phyloP scores from a whole-genome alignment of 2,329 filamentous ascomycete genomes.

The Pestalotiopsis sp. region DNA sequence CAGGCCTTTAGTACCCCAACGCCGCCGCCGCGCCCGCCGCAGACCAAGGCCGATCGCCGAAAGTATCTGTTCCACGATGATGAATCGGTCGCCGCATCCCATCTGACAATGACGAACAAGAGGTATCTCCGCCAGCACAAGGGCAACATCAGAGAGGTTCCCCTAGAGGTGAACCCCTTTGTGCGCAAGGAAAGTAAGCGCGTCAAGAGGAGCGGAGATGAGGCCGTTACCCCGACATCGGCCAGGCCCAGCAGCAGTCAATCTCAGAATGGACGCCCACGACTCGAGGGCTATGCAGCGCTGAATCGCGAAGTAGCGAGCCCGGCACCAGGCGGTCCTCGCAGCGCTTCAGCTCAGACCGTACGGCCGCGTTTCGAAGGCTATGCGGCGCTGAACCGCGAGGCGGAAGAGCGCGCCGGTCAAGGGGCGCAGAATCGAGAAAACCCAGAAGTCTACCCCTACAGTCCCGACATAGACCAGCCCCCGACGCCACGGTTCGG shows the following conservation, averaged over 20 bases:
- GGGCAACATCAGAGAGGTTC: slow-evolving; percentile 13
- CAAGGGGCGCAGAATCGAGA: not conserved
- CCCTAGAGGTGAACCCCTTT: slow-evolving; percentile 17
- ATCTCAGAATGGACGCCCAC: not conserved
- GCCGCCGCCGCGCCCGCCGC: not conserved
- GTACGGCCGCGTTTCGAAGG: not conserved
- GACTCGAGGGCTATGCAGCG: not conserved
- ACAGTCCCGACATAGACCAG: not conserved
- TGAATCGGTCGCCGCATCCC: slow-evolving; percentile 18
- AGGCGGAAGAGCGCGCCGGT: not conserved
- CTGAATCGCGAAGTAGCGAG: not conserved
- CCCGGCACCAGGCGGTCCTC: not conserved
- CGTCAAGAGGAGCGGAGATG: not conserved
- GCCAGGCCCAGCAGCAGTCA: not conserved
- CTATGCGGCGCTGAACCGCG: not conserved
- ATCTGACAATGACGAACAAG: slow-evolving; percentile 15
- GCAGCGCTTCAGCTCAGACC: not conserved
- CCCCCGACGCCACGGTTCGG: not conserved
- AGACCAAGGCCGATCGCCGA: not conserved
- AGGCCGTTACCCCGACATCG: not conserved
- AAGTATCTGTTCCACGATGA: slow-evolving; percentile 15
- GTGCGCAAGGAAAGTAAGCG: not conserved
- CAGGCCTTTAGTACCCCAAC: not conserved
- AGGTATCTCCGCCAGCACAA: slow-evolving; percentile 15
- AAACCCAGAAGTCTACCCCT: not conserved